A percentile compares a stretch with the other conserved stretches of the same genome.
Evolutionary conservation across 2,329 filamentous ascomycete species (phyloP).

Genomic region (Bisporella sp.): DNA sequence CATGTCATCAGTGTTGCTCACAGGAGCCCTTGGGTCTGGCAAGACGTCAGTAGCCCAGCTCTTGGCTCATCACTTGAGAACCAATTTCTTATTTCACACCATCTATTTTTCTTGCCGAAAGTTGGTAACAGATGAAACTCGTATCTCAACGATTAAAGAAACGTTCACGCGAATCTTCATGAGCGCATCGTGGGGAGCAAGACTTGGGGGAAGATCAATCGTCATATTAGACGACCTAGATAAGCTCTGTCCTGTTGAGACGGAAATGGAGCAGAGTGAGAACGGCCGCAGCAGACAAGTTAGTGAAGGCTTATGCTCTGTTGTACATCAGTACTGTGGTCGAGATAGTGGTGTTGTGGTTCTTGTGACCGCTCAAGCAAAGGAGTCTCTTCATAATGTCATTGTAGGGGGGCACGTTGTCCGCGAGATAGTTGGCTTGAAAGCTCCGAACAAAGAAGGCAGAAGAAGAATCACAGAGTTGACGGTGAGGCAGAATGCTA

Average conservation of each 20-base stretch:
- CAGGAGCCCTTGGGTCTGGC: conserved; percentile 81
- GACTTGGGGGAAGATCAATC: conserved; percentile 74
- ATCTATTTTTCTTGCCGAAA: conserved; percentile 83
- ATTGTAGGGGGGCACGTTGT: conserved; percentile 89
- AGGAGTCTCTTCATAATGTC: conserved; percentile 86
- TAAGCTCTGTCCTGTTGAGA: conserved; percentile 86
- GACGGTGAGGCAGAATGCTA: conserved; percentile 53
- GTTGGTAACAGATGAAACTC: conserved; percentile 83
- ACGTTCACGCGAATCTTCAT: conserved; percentile 79
- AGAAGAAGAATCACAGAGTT: conserved; percentile 77
- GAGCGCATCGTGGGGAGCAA: conserved; percentile 82
- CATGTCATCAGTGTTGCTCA: conserved; percentile 82
- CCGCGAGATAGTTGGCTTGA: conserved; percentile 81
- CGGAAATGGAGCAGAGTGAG: conserved; percentile 87
- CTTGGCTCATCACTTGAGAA: conserved; percentile 65
- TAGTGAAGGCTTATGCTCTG: conserved; percentile 78
- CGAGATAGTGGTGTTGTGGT: conserved; percentile 76
- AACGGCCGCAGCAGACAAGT: conserved; percentile 89
- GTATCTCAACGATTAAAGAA: conserved; percentile 86
- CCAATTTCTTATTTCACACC: conserved; percentile 70
- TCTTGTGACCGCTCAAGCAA: conserved; percentile 84
- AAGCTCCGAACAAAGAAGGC: conserved; percentile 88
- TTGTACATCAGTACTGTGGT: conserved; percentile 78
- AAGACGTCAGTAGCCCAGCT: conserved; percentile 78
- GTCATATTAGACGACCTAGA: conserved; percentile 92